Conservation (phyloP, 331 rosid genomes). For the Stylosanthes scabra region DNA sequence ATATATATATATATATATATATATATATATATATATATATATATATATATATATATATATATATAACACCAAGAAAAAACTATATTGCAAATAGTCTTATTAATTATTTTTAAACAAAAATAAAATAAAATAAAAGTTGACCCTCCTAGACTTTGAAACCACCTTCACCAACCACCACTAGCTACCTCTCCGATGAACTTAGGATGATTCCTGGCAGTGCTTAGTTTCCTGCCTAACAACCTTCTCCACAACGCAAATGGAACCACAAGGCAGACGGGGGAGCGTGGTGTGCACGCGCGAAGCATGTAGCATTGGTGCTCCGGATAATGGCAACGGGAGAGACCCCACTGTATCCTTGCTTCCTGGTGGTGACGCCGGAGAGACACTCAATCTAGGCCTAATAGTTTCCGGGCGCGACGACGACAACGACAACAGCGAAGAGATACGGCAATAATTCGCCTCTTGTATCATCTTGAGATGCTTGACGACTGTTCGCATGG, state of each 20-base stretch:
- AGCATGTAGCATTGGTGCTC: constrained; percentile 37
- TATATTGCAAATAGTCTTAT: too few relatives aligned
- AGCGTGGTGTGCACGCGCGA: constrained; percentile 54
- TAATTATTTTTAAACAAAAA: too few relatives aligned
- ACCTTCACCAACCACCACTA: too few relatives aligned
- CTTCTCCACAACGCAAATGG: constrained; percentile 59
- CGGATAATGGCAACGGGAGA: too few relatives aligned
- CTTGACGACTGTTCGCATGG: constrained; percentile 78
- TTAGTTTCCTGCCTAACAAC: constrained; percentile 55
- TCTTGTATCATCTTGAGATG: constrained; percentile 70
- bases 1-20: too few relatives aligned
- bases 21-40: too few relatives aligned
- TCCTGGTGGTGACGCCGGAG: constrained; percentile 62
- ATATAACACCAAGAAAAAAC: too few relatives aligned
- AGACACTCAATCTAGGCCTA: constrained; percentile 56
- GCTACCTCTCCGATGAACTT: constrained; percentile 48
- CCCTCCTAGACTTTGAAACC: too few relatives aligned
- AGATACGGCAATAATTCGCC: constrained; percentile 72
- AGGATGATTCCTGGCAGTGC: constrained; percentile 47
- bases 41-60: too few relatives aligned
- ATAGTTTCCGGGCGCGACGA: constrained; percentile 30
- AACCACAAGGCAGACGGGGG: constrained; percentile 61
- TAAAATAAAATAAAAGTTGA: too few relatives aligned
- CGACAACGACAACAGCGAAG: too few relatives aligned
- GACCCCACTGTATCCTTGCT: constrained; percentile 39